A percentile compares a stretch with the other conserved stretches of the same genome.
phyloP scores from a whole-genome alignment of 2,329 filamentous ascomycete species.

The Xylaria sp. region DNA sequence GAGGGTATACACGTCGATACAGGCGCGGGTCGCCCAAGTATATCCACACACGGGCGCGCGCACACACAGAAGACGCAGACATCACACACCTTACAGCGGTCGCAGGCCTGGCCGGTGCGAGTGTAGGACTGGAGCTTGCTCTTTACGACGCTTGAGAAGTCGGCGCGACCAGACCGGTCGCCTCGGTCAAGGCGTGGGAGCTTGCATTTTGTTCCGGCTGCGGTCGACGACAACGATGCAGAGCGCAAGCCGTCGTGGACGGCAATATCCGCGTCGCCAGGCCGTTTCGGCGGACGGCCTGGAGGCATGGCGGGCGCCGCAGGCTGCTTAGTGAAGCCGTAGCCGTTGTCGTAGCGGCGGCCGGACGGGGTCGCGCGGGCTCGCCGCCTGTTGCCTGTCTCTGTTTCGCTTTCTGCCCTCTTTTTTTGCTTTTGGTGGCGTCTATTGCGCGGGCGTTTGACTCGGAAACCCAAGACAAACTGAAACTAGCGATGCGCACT shows the following conservation, averaged over 20 bases:
- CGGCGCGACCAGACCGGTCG: slow-evolving; percentile 53
- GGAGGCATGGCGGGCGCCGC: slow-evolving; percentile 52
- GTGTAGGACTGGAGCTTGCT: slow-evolving; percentile 66
- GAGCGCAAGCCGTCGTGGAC: slow-evolving; percentile 50
- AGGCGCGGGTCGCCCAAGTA: not conserved
- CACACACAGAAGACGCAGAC: slow-evolving; percentile 5
- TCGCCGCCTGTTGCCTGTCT: not conserved
- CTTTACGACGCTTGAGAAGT: slow-evolving; percentile 68
- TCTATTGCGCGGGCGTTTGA: not conserved
- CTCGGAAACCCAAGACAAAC: slow-evolving; percentile 6
- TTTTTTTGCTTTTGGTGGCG: slow-evolving; percentile 6
- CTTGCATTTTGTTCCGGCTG: slow-evolving; percentile 55
- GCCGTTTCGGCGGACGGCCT: slow-evolving; percentile 58
- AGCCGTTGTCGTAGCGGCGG: slow-evolving; percentile 23
- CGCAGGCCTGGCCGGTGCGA: slow-evolving; percentile 85
- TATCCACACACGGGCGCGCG: not conserved
- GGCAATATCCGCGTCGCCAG: slow-evolving; percentile 54
- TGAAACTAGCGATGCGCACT: slow-evolving; percentile 12
- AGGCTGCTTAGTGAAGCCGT: slow-evolving; percentile 25
- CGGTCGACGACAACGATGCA: slow-evolving; percentile 21
- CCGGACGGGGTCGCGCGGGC: slow-evolving; percentile 9
- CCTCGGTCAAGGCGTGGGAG: slow-evolving; percentile 61
- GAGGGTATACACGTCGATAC: slow-evolving; percentile 1
- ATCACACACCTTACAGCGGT: slow-evolving; percentile 80
- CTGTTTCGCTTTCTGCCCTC: not conserved